These are phyloP conservation scores for Setaria italica DNA, from an alignment of 202 grass and related monocot species.

Conservation along the genomic window DNA sequence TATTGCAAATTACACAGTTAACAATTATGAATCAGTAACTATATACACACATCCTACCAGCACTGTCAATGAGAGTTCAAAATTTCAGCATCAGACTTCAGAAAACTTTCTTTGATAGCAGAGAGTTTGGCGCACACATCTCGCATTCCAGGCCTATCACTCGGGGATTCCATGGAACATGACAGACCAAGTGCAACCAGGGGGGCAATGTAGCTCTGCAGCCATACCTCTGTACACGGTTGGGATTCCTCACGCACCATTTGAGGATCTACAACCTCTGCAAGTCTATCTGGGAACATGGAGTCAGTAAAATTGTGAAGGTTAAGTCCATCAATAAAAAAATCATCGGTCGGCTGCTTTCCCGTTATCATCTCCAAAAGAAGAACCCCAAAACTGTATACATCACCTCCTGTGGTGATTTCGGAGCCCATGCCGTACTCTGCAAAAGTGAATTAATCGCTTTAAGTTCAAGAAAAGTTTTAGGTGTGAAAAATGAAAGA, in stretches of 20 bases:
- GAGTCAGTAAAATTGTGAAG: constrained; percentile 30
- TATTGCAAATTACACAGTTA: background rate
- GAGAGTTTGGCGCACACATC: constrained; percentile 47
- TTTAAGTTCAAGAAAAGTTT: background rate
- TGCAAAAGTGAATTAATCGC: constrained; percentile 9
- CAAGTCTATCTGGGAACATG: constrained; percentile 34
- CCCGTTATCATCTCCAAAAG: constrained; percentile 51
- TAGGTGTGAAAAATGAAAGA: background rate
- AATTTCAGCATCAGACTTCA: background rate
- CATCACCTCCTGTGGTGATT: constrained; percentile 43
- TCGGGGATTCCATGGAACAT: constrained; percentile 42
- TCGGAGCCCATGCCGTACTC: constrained; percentile 41
- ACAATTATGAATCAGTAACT: background rate
- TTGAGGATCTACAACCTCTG: constrained; percentile 43
- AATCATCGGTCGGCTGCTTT: constrained; percentile 42
- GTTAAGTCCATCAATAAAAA: constrained; percentile 31
- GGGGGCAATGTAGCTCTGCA: constrained; percentile 19
- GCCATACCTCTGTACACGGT: background rate
- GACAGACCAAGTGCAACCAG: constrained; percentile 41
- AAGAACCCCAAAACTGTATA: constrained; percentile 59
- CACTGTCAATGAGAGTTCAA: background rate
- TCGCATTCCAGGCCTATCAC: constrained; percentile 46
- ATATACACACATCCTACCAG: background rate
- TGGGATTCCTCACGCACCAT: background rate
- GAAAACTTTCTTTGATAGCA: constrained; percentile 36